Evolutionary conservation across 352 stramenopile genomes (phyloP).

Genomic region (Phytophthora parvispora): DNA sequence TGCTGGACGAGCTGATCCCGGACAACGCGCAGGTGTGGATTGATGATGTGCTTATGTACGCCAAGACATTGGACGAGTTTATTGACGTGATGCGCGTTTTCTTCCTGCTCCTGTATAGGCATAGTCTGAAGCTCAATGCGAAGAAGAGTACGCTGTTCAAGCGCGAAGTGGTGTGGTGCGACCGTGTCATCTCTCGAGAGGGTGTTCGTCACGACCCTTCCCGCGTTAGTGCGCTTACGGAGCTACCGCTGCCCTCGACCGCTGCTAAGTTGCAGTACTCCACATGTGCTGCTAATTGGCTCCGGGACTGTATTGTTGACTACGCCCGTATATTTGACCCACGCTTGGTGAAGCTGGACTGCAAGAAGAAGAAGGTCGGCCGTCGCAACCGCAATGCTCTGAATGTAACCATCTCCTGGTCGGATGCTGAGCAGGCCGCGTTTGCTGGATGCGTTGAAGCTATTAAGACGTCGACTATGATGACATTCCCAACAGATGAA

Average conservation of each 20-base stretch:
- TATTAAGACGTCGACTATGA: not conserved
- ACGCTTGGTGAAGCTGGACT: conserved; percentile 16
- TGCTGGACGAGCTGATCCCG: conserved; percentile 10
- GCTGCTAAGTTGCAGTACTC: conserved; percentile 30
- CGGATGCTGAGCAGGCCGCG: not conserved
- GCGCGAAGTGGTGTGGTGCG: conserved; percentile 26
- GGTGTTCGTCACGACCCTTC: conserved; percentile 17
- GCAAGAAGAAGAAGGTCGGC: conserved; percentile 1
- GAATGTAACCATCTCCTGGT: conserved; percentile 5
- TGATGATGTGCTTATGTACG: conserved; percentile 34
- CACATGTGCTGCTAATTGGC: conserved; percentile 20
- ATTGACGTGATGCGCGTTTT: conserved; percentile 15
- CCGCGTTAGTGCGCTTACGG: conserved; percentile 4
- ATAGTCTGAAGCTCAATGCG: conserved; percentile 29
- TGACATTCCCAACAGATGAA: conserved; percentile 8
- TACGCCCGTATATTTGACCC: conserved; percentile 13
- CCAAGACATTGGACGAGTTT: conserved; percentile 14
- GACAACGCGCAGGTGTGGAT: conserved; percentile 29
- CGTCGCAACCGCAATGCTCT: conserved; percentile 10
- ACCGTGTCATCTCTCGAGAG: conserved; percentile 13
- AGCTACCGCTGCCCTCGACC: conserved; percentile 10
- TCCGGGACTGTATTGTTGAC: conserved; percentile 24
- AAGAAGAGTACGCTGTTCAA: conserved; percentile 24
- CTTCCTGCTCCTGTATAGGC: conserved; percentile 12
- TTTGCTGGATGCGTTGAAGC: not conserved